Evolutionary conservation across 2,329 filamentous ascomycete genomes (phyloP).

Genomic region (Penicillium sp.): DNA sequence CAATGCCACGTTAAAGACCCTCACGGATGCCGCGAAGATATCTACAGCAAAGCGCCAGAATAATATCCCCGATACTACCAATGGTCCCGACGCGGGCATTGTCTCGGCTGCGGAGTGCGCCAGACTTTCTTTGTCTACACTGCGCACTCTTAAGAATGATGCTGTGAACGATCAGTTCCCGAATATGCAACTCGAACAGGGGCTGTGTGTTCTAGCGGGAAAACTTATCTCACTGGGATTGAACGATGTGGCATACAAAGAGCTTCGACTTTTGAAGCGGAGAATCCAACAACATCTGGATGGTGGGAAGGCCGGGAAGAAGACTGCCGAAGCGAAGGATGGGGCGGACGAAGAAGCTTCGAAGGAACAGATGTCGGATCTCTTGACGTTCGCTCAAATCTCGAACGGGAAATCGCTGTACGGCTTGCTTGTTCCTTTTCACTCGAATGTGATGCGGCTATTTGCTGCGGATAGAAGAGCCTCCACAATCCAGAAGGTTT

Average conservation of each 20-base stretch:
- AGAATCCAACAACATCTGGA: conserved; percentile 38
- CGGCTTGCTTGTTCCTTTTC: conserved; percentile 40
- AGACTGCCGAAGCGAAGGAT: conserved; percentile 15
- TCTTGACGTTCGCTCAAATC: conserved; percentile 38
- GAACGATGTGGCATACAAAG: conserved; percentile 42
- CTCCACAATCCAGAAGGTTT: conserved; percentile 34
- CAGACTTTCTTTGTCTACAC: conserved; percentile 39
- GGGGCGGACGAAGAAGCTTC: conserved; percentile 27
- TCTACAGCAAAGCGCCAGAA: conserved; percentile 17
- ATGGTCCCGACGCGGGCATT: conserved; percentile 27
- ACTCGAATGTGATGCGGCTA: conserved; percentile 43
- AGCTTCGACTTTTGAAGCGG: conserved; percentile 41
- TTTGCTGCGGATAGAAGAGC: conserved; percentile 37
- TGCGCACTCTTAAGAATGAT: conserved; percentile 39
- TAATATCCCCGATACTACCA: conserved; percentile 25
- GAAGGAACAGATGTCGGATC: conserved; percentile 40
- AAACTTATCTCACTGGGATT: conserved; percentile 44
- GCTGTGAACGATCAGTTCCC: conserved; percentile 25
- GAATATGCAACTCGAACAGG: conserved; percentile 45
- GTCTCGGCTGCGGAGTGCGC: conserved; percentile 42
- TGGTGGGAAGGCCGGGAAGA: conserved; percentile 19
- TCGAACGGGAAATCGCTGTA: conserved; percentile 28
- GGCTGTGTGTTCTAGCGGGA: conserved; percentile 44
- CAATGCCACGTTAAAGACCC: conserved; percentile 45
- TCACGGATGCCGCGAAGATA: conserved; percentile 41